Conservation (phyloP, 495 filamentous ascomycete genomes). For the Penicillium angulare region DNA sequence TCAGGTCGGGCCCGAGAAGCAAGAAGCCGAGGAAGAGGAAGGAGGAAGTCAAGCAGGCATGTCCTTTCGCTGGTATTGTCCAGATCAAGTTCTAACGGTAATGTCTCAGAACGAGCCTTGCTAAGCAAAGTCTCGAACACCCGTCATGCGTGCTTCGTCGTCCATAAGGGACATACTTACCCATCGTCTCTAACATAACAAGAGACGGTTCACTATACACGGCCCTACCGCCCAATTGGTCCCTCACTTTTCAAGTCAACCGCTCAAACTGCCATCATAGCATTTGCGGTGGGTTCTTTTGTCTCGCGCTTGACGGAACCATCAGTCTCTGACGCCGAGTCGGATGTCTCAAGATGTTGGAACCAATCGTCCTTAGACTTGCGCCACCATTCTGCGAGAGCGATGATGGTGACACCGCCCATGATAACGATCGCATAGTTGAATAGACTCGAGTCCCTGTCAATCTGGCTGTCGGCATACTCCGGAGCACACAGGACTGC, state of each 20-base stretch:
- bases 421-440: conserved; percentile 40
- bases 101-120: conserved; percentile 44
- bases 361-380: conserved; percentile 35
- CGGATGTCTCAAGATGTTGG: conserved; percentile 24
- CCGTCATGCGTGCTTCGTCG: conserved; percentile 32
- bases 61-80: conserved; percentile 55
- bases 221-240: no score
- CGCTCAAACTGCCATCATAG: conserved; percentile 2
- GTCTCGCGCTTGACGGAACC: conserved; percentile 2
- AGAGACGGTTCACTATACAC: not conserved
- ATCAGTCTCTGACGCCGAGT: conserved; percentile 14
- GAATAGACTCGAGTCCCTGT: conserved; percentile 28
- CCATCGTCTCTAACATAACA: not conserved
- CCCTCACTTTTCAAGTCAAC: not conserved
- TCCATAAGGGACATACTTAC: not conserved
- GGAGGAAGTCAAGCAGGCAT: conserved; percentile 34
- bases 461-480: conserved; percentile 27
- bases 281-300: not conserved
- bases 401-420: conserved; percentile 35
- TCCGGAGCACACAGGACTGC: conserved; percentile 34
- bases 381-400: conserved; percentile 34
- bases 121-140: conserved; percentile 35
- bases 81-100: conserved; percentile 56
- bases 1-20: conserved; percentile 2
- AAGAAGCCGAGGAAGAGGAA: conserved; percentile 11